Conservation (phyloP, 2,329 filamentous ascomycete species). For the Pestalotiopsis sp. region DNA sequence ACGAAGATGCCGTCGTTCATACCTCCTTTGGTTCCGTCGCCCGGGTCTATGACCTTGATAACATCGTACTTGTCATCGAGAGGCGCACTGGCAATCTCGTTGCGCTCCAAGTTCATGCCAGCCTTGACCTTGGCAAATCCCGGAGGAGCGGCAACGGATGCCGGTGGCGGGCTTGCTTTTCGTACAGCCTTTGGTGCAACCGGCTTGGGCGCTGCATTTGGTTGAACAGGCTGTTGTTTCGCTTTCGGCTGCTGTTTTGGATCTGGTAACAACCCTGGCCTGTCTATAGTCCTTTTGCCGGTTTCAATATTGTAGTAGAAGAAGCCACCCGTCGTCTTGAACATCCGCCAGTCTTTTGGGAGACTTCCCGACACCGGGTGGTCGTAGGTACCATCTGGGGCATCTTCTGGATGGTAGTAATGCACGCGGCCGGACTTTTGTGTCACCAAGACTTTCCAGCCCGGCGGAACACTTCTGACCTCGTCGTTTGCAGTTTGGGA, state of each 20-base stretch:
- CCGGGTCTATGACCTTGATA: conserved; percentile 13
- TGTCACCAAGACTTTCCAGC: not conserved
- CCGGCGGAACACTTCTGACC: not conserved
- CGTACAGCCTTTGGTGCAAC: not conserved
- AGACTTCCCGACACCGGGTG: not conserved
- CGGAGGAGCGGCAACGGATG: not conserved
- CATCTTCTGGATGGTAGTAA: not conserved
- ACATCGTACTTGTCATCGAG: conserved; percentile 13
- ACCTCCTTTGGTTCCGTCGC: conserved; percentile 10
- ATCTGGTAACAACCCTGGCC: not conserved
- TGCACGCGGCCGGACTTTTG: not conserved
- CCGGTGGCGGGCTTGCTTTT: too few species aligned
- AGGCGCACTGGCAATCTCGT: not conserved
- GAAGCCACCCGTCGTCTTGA: not conserved
- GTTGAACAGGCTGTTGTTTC: not conserved
- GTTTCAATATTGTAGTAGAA: conserved; percentile 1
- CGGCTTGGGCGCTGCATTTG: not conserved
- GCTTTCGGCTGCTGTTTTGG: not conserved
- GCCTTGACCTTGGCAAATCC: not conserved
- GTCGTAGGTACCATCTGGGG: not conserved
- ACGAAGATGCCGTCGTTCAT: conserved; percentile 18
- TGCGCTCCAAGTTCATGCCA: not conserved
- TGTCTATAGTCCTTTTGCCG: not conserved
- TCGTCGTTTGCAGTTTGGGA: not conserved
- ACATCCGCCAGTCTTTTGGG: not conserved